Percentiles rank a stretch among this genome's conserved stretches.
phyloP scores from a whole-genome alignment of 2,329 filamentous ascomycete genomes.

The Aspergillus quadricinctus region DNA sequence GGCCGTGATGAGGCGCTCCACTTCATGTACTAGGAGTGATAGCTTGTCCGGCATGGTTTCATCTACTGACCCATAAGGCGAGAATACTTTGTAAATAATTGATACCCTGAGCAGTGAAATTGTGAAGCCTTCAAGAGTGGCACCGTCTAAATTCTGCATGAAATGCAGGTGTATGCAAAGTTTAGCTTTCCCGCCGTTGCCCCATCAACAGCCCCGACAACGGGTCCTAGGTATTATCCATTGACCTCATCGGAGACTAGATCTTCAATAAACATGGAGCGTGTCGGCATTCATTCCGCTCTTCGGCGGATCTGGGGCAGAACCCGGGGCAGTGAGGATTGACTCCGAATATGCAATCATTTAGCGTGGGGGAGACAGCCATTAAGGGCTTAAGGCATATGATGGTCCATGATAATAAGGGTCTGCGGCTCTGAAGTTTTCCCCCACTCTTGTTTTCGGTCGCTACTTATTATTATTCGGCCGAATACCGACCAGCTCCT shows the following conservation, averaged over 20 bases:
- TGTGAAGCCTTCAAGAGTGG: neutral
- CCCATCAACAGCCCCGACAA: no score
- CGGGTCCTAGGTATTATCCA: no score
- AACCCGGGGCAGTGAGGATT: neutral
- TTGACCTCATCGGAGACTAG: neutral
- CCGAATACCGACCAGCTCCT: conserved; percentile 11
- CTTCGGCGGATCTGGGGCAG: neutral
- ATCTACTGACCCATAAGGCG: neutral
- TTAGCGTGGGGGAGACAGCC: neutral
- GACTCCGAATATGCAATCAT: neutral
- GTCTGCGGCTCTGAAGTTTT: no score
- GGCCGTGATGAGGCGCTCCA: conserved; percentile 45
- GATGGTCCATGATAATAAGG: neutral
- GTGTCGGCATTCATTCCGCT: neutral
- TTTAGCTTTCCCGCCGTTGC: conserved; percentile 12
- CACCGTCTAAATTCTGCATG: neutral
- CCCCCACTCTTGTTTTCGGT: neutral
- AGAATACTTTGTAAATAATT: neutral
- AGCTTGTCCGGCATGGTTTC: conserved; percentile 23
- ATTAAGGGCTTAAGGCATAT: neutral
- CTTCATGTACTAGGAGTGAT: conserved; percentile 33
- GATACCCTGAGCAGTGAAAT: neutral
- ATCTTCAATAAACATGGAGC: neutral
- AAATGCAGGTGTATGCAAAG: conserved; percentile 4
- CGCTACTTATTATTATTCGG: conserved; percentile 7